A percentile compares a stretch with the other conserved stretches of the same genome.
phyloP scores from a whole-genome alignment of 2,329 filamentous ascomycete genomes.

The Fusarium mundagurra region DNA sequence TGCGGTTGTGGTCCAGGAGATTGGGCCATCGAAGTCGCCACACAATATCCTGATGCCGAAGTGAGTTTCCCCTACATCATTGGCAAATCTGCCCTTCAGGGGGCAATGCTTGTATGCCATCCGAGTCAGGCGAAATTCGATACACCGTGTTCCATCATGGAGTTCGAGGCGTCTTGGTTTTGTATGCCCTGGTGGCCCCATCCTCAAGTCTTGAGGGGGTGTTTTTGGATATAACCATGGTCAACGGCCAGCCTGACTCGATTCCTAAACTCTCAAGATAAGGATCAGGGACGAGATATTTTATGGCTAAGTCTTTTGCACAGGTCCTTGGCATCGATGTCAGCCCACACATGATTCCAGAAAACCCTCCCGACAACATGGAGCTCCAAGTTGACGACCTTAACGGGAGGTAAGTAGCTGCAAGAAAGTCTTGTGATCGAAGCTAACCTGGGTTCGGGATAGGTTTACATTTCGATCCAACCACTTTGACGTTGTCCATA shows the following conservation, averaged over 20 bases:
- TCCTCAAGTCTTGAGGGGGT: background rate
- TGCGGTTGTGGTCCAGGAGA: constrained; percentile 77
- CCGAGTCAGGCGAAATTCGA: background rate
- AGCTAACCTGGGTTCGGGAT: constrained; percentile 5
- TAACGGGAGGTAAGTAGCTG: constrained; percentile 63
- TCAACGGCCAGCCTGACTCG: background rate
- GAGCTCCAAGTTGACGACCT: constrained; percentile 78
- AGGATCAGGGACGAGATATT: background rate
- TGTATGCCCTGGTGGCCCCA: background rate
- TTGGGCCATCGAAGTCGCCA: constrained; percentile 76
- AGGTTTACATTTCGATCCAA: constrained; percentile 75
- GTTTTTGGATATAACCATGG: background rate
- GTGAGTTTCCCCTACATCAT: constrained; percentile 52
- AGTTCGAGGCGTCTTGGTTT: too few species aligned
- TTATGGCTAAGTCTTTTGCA: background rate
- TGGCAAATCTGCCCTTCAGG: background rate
- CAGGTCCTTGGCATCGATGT: constrained; percentile 79
- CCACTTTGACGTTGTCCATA: constrained; percentile 86
- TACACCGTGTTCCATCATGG: background rate
- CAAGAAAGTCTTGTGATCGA: background rate
- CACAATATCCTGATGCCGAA: constrained; percentile 70
- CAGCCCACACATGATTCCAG: constrained; percentile 74
- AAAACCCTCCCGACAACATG: constrained; percentile 71
- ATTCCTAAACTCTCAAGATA: background rate
- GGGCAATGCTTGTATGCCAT: background rate